Evolutionary conservation across 2,329 filamentous ascomycete species (phyloP), one percentile per base, ranked within the genome.

Genomic region (Scortechinia acanthostroma): DNA sequence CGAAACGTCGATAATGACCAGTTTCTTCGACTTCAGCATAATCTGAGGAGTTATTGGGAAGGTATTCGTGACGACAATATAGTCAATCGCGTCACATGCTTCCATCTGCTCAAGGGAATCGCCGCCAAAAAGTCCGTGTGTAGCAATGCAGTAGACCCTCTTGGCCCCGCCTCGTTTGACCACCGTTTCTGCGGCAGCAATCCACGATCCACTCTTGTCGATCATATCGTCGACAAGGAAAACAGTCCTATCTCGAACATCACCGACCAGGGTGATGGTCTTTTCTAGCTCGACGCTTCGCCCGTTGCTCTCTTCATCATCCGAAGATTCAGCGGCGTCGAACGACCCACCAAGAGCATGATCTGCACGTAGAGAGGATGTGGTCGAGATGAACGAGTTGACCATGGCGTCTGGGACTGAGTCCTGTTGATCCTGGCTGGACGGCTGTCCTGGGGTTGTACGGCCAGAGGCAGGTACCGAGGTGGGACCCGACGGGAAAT

Each of bases 191-290:
- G 93, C 93, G 4, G 93, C 93, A 4, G 91, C 91, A 53, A 98
- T 94, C 93, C 93, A 98, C 4, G 89, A 95, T 14, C 86, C 88
- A 6, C 90, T 83, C 69, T 95, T 96, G 68, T 98, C 93, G 58
- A 98, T 96, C 87, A 98, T 97, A 62, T 98, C 93, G 61, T 98
- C 93, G 43, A 98, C 87, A 49, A 98, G 90, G 60, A 98, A 86
- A 45, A 97, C 93, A 0, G 88, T 84, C 47, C 88, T 81, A 59
- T 88, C 82, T 58, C 83, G 86, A 48, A 98, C 93, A 56, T 97
- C 88, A 49, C 93, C 93, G 14, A 98, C 93, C n/a, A 98, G 74
- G 0, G 93, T 98, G 55, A 98, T 94, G 71, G 91, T 95, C 58
- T 91, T 90, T 68, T 98, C 93, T 19, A 91, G 73, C 49, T 85